Base-by-base conservation (phyloP, 164 flowering plant species). In the Magnolia sinica region DNA sequence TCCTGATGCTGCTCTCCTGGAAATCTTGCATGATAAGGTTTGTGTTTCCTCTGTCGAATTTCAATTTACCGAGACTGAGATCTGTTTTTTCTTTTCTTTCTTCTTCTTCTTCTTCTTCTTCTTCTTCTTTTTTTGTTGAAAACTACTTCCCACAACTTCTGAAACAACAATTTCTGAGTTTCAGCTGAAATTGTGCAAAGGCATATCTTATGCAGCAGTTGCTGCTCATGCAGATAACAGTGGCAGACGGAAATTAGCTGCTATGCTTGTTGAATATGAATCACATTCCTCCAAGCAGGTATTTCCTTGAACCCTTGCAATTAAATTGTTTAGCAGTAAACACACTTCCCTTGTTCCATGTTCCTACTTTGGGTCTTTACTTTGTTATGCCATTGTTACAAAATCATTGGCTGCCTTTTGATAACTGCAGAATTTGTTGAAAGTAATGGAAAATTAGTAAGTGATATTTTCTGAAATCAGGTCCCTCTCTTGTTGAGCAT, bases 241-340 rank as follows among this genome's bases (percentile, higher is more conserved):
- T 84, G 95, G 97, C 31, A 91, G 98, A 8, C 83, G 99, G 52
- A 94, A 92, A 82, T 86, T 96, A 79, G 97, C 99, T 77, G 96
- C 97, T 61, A 89, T 92, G 97, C 97, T 96, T 82, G 89, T 94
- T 75, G 98, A 94, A 78, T 89, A 94, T 83, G 99, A 96, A 81
- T 97, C 98, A 66, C 95, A 92, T 37, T 87, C 98, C 73, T 92
- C 98, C 19, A 94, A 96, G 83, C 98, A 96, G 98, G 99, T 94
- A 61, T 68, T 9, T 67, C 49, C 74, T 50, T 19, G 18, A 20
- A 19, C 16, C 10, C 45, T 68, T 55, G 9, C 20, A 20, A 7
- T 16, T 52, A 51, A 61, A 29, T 13, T 6, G 10, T 27, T 70
- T 61, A 18, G 50, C 22, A 52, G 24, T 0, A 50, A 70, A 29